Evolutionary conservation across 306 rosid genomes (phyloP).

Genomic region (Dryas octopetala): DNA sequence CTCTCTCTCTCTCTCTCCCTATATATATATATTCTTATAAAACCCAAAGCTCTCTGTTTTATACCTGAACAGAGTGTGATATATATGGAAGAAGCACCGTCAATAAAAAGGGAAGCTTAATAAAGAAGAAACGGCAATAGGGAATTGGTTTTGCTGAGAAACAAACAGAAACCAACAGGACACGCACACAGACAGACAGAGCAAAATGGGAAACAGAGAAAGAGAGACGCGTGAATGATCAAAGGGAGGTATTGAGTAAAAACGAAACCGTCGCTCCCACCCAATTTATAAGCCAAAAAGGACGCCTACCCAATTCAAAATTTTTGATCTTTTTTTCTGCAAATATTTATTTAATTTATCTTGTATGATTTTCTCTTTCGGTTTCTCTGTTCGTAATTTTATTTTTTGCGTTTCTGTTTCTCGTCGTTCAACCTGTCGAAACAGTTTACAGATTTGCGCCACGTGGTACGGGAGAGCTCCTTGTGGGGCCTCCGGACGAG

Average conservation of each 20-base stretch:
- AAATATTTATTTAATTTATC: too few species aligned
- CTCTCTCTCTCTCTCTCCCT: neutral
- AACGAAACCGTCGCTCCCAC: conserved; percentile 36
- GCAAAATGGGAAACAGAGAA: conserved; percentile 7
- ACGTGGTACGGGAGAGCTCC: conserved; percentile 23
- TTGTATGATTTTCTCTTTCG: neutral
- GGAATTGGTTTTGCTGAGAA: conserved; percentile 32
- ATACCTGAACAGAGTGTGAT: neutral
- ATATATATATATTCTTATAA: neutral
- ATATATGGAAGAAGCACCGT: conserved; percentile 32
- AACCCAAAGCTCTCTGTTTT: neutral
- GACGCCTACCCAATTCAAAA: conserved; percentile 6
- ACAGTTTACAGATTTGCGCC: conserved; percentile 24
- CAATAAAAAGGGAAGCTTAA: conserved; percentile 20
- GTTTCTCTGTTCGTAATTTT: neutral
- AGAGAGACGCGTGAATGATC: conserved; percentile 57
- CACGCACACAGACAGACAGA: conserved; percentile 9
- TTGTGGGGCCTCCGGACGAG: conserved; percentile 24
- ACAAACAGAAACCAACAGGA: conserved; percentile 18
- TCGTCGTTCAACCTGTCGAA: conserved; percentile 26
- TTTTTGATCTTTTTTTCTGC: neutral
- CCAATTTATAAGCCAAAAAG: conserved; percentile 45
- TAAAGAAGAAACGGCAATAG: conserved; percentile 28
- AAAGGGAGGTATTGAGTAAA: neutral
- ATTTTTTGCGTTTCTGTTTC: neutral